Conservation (phyloP, 257 asterid genomes). For the Solanum neorickii region DNA sequence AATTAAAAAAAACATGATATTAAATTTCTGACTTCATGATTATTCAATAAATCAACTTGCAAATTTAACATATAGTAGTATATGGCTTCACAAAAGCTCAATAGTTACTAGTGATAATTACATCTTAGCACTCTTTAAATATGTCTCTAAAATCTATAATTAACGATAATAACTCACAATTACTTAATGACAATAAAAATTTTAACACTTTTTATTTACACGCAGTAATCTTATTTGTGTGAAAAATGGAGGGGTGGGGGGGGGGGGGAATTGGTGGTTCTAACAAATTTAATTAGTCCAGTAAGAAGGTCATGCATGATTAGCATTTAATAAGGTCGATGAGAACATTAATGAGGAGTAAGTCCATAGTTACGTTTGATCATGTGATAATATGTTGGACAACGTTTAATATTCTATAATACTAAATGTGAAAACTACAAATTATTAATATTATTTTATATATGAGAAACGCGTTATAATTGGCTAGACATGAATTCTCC, state of each 20-base stretch:
- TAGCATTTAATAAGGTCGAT: background rate
- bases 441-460: background rate
- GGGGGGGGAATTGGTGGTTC: background rate
- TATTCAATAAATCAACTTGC: background rate
- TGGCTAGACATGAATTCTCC: slow-evolving; percentile 9
- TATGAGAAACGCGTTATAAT: background rate
- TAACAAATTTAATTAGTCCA: background rate
- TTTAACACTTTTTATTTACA: no score
- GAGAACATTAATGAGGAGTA: background rate
- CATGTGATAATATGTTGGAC: slow-evolving; percentile 3
- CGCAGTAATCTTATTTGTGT: background rate
- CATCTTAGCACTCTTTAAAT: no score
- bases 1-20: no score
- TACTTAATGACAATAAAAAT: background rate
- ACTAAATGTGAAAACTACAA: background rate
- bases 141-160: no score
- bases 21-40: no score
- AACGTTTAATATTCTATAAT: background rate
- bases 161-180: no score
- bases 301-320: background rate
- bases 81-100: background rate
- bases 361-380: background rate
- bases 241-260: background rate
- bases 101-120: no score
- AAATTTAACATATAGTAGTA: no score